Base-by-base conservation (phyloP, 2,329 filamentous ascomycete species). In the Cercospora brassicicola region DNA sequence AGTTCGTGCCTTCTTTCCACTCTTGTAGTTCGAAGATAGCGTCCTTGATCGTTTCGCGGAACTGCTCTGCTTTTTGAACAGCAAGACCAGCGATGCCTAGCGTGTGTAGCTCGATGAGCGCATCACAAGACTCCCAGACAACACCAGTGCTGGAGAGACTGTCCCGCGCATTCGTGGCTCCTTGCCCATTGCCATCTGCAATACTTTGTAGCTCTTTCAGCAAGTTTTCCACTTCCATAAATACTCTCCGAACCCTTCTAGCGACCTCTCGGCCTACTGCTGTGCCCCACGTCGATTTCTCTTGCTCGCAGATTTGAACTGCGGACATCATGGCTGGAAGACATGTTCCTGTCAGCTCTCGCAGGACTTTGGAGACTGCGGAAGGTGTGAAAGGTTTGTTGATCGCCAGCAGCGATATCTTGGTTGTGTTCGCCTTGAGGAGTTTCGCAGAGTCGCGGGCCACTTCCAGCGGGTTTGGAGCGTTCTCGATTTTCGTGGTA, bases 371-470 rank as follows among this genome's bases (percentile, higher is more conserved):
- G 9, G 81, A 82, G 36, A 96, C 84, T 4, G 92, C 94, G 0
- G 89, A 89, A 0, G 92, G 89, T 0, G 93, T 95, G 73, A 96
- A 96, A 0, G 94, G 94, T 18, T 92, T 87, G 75, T 92, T 97
- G 75, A 96, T 91, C 1, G 95, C 87, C 11, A 98, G 86, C 0
- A 97, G 89, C 0, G 92, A 94, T 28, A 97, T 85, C 71, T 96
- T 97, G 5, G 93, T 97, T 1, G 90, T 87, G 77, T 97, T 93
- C 0, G 93, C 92, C 77, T 88, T 89, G 67, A 97, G 87, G 4
- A 96, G 84, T 28, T 85, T 87, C 0, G 92, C 87, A 0, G 91
- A 86, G 74, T 94, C 90, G 73, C 87, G 86, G 36, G 94, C 88
- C 67, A 94, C 85, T 13, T 88, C 81, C 26, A 97, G 85, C 9